phyloP scores from a whole-genome alignment of 2,329 filamentous ascomycete genomes.

The Diaporthe sp. region DNA sequence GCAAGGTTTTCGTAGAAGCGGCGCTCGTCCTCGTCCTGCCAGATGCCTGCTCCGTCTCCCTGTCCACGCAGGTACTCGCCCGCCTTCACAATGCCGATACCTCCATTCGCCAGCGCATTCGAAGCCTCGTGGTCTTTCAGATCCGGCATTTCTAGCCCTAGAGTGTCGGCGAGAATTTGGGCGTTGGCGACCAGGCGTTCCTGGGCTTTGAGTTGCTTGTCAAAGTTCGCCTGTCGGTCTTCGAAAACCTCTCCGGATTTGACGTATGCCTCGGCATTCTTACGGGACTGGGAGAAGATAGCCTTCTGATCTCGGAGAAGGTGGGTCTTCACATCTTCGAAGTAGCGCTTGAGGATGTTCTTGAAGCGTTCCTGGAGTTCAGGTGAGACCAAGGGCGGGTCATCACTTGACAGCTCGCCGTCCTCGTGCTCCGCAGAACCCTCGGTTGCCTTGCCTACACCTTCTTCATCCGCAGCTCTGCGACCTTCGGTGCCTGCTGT shows the following conservation, averaged over 20 bases:
- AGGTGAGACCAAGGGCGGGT: slow-evolving; percentile 80
- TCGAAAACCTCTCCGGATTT: slow-evolving; percentile 99
- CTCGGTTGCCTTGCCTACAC: slow-evolving; percentile 67
- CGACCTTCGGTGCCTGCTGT: slow-evolving; percentile 76
- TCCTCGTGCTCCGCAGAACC: slow-evolving; percentile 63
- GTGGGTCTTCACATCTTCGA: slow-evolving; percentile 92
- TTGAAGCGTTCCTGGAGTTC: slow-evolving; percentile 89
- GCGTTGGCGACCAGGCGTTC: slow-evolving; percentile 92
- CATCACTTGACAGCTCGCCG: slow-evolving; percentile 64
- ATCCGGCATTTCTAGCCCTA: slow-evolving; percentile 94
- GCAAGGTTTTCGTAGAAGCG: slow-evolving; percentile 98
- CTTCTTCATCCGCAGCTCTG: slow-evolving; percentile 87
- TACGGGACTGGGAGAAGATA: slow-evolving; percentile 86
- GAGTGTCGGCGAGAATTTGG: slow-evolving; percentile 88
- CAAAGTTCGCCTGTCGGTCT: slow-evolving; percentile 94
- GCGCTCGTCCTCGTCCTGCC: slow-evolving; percentile 98
- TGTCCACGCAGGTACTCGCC: slow-evolving; percentile 93
- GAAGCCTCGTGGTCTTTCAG: slow-evolving; percentile 85
- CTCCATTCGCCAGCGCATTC: slow-evolving; percentile 75
- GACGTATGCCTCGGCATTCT: slow-evolving; percentile 98
- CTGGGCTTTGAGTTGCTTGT: slow-evolving; percentile 92
- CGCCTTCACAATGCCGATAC: slow-evolving; percentile 93
- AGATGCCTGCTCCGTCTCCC: slow-evolving; percentile 92
- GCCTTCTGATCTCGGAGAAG: slow-evolving; percentile 93
- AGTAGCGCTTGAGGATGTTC: slow-evolving; percentile 87